Evolutionary conservation across 2,329 filamentous ascomycete genomes (phyloP).

Genomic region (Botrytis hyacinthi): DNA sequence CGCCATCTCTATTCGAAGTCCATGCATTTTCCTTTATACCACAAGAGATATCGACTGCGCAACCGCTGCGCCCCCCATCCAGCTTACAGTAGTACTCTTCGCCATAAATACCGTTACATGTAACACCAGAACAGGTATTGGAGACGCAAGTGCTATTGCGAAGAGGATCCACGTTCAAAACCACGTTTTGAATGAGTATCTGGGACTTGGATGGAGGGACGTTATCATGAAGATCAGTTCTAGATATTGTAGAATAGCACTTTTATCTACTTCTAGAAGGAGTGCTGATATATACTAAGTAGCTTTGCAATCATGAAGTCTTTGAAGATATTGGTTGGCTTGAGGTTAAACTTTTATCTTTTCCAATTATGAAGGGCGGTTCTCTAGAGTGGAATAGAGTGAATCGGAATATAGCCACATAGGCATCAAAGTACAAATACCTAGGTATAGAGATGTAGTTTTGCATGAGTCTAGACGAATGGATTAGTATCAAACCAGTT

Average conservation of each 20-base stretch:
- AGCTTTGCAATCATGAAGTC: too few relatives aligned
- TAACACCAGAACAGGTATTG: neutral
- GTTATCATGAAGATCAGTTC: neutral
- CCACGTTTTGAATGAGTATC: neutral
- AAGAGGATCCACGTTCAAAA: neutral
- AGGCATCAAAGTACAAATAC: too few relatives aligned
- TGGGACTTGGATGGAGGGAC: neutral
- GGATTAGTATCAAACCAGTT: fast-evolving
- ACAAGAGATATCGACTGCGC: neutral
- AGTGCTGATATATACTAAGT: too few relatives aligned
- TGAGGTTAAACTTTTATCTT: too few relatives aligned
- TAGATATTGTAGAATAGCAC: neutral
- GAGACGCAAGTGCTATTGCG: neutral
- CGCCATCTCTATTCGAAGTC: neutral
- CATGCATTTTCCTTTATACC: neutral
- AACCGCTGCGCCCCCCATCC: neutral
- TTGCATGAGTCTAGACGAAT: too few relatives aligned
- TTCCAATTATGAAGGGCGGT: too few relatives aligned
- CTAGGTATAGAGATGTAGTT: too few relatives aligned
- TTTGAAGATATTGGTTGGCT: too few relatives aligned
- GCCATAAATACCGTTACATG: neutral
- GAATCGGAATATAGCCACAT: too few relatives aligned
- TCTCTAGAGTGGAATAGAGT: too few relatives aligned
- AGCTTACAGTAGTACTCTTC: neutral
- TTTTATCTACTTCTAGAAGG: neutral